A percentile compares a stretch with the other conserved stretches of the same genome.
These are phyloP conservation scores for Obba rivulosa DNA, from an alignment of 768 basidiomycete genomes.

Conservation along the genomic window DNA sequence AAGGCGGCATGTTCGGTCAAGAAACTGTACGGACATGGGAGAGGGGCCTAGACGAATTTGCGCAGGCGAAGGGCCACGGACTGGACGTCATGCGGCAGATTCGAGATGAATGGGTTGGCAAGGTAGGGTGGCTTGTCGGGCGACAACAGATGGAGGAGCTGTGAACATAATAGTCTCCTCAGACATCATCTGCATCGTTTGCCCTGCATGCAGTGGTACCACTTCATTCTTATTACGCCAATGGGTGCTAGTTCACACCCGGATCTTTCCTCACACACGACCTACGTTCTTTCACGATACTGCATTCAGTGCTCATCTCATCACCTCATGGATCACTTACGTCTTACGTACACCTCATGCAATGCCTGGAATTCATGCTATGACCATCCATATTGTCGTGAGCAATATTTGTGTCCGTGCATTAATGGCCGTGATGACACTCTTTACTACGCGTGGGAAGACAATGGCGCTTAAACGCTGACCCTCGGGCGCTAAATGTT, in stretches of 20 bases:
- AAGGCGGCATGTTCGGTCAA: constrained; percentile 75
- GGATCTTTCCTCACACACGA: not conserved
- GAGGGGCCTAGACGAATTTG: constrained; percentile 60
- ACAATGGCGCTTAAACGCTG: no score
- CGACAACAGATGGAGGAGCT: constrained; percentile 31
- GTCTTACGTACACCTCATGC: not conserved
- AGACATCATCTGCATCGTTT: not conserved
- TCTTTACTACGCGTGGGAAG: no score
- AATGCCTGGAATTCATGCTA: no score
- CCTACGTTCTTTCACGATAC: not conserved
- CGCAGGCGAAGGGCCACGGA: constrained; percentile 44
- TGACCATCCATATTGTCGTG: no score
- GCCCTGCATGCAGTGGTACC: not conserved
- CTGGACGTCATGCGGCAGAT: constrained; percentile 38
- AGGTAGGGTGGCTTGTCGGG: constrained; percentile 78
- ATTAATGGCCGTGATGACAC: no score
- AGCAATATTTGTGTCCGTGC: not conserved
- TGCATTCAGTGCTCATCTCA: not conserved
- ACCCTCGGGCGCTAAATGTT: not conserved
- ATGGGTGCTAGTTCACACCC: not conserved
- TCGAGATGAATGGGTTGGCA: constrained; percentile 63
- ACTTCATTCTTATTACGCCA: not conserved
- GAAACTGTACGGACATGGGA: constrained; percentile 71
- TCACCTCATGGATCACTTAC: not conserved
- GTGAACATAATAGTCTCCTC: constrained; percentile 15